Conservation (phyloP, 768 basidiomycete species). For the Steccherinum ochraceum region DNA sequence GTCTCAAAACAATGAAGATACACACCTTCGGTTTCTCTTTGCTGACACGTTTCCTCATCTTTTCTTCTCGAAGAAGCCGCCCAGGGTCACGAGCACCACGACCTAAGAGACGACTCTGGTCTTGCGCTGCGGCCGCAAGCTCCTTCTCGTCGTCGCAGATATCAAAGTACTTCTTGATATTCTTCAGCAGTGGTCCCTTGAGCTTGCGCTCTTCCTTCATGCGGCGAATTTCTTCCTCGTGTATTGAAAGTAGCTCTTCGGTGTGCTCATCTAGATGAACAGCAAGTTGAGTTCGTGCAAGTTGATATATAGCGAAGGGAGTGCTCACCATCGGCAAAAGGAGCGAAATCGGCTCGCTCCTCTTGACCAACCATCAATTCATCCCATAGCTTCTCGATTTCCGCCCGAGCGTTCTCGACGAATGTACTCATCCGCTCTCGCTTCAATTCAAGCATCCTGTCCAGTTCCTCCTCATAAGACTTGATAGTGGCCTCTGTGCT, state of each 20-base stretch:
- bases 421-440: constrained; percentile 83
- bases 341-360: constrained; percentile 73
- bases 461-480: constrained; percentile 86
- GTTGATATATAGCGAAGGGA: background rate
- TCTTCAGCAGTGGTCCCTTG: constrained; percentile 69
- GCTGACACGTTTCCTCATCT: constrained; percentile 90
- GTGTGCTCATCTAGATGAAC: constrained; percentile 70
- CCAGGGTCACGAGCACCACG: constrained; percentile 81
- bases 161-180: constrained; percentile 84
- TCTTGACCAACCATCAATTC: constrained; percentile 82
- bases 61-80: constrained; percentile 85
- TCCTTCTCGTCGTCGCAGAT: constrained; percentile 89
- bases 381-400: constrained; percentile 80
- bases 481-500: constrained; percentile 69
- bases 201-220: constrained; percentile 78
- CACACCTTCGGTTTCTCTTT: constrained; percentile 90
- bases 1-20: constrained; percentile 9
- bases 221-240: constrained; percentile 78
- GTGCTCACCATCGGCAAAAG: constrained; percentile 72
- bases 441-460: constrained; percentile 85
- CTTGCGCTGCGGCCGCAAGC: constrained; percentile 71
- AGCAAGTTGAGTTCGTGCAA: constrained; percentile 1
- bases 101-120: constrained; percentile 77
- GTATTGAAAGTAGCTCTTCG: constrained; percentile 77
- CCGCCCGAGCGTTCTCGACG: constrained; percentile 71